phyloP scores from a whole-genome alignment of 441 rosid species.

The Aquilaria agallochum region DNA sequence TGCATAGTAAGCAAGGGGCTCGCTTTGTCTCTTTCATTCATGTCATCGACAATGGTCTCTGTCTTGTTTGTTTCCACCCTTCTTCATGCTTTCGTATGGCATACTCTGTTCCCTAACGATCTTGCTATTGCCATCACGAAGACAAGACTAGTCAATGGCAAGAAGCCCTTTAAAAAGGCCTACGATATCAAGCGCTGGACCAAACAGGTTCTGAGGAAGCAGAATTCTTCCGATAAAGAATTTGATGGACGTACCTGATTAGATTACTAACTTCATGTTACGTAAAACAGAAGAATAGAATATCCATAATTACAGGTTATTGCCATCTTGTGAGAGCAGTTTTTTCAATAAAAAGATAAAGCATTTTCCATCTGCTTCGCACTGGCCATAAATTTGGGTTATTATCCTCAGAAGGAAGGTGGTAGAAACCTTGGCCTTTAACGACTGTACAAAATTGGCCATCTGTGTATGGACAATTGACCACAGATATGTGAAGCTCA shows the following conservation, averaged over 20 bases:
- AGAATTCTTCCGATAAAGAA: constrained; percentile 39
- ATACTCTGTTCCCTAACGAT: constrained; percentile 66
- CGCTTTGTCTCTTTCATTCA: constrained; percentile 63
- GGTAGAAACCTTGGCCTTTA: constrained; percentile 1
- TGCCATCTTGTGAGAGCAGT: too few relatives aligned
- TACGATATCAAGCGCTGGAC: constrained; percentile 72
- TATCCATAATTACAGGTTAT: too few relatives aligned
- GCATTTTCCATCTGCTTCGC: too few relatives aligned
- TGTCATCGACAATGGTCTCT: constrained; percentile 72
- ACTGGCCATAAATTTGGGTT: too few relatives aligned
- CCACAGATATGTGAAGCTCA: constrained; percentile 10
- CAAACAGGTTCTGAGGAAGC: constrained; percentile 55
- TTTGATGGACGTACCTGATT: constrained; percentile 27
- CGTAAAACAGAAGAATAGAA: not conserved
- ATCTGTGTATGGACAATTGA: constrained; percentile 14
- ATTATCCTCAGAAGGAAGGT: not conserved
- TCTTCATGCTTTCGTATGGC: constrained; percentile 79
- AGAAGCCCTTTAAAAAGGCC: constrained; percentile 63
- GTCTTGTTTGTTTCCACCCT: constrained; percentile 58
- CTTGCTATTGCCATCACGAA: constrained; percentile 79
- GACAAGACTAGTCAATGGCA: constrained; percentile 51
- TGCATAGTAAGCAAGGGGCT: constrained; percentile 46
- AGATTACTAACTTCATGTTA: not conserved
- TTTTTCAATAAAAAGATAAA: too few relatives aligned
- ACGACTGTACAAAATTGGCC: constrained; percentile 31